Evolutionary conservation across 441 rosid genomes (phyloP).

Genomic region (Bocquillonia castaneifolia): DNA sequence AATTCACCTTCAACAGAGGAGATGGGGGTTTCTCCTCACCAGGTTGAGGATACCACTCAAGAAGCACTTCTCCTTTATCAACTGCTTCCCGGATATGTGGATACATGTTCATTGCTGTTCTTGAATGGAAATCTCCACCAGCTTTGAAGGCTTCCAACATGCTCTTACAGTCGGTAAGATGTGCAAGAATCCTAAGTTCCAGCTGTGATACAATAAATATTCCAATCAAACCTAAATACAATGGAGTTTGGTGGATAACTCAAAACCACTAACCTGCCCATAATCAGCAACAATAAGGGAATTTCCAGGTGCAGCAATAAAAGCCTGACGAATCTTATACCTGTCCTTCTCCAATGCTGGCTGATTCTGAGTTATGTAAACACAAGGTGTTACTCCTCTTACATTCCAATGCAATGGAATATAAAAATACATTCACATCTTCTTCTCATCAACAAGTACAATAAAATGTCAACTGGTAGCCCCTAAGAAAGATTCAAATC

Average conservation of each 20-base stretch:
- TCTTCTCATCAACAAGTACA: background rate
- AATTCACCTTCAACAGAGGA: constrained; percentile 78
- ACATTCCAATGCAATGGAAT: constrained; percentile 3
- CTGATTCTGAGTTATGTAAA: constrained; percentile 57
- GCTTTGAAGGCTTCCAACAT: constrained; percentile 96
- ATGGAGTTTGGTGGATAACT: constrained; percentile 5
- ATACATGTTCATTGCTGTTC: constrained; percentile 99
- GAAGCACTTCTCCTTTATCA: constrained; percentile 67
- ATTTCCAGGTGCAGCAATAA: constrained; percentile 86
- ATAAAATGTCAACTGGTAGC: background rate
- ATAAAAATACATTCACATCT: constrained; percentile 1
- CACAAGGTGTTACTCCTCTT: constrained; percentile 14
- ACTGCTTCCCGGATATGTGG: constrained; percentile 78
- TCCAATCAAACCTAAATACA: constrained; percentile 31
- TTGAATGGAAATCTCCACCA: constrained; percentile 97
- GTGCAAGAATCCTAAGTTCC: constrained; percentile 98
- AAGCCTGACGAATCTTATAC: constrained; percentile 95
- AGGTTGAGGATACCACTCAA: constrained; percentile 92
- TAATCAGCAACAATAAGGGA: constrained; percentile 96
- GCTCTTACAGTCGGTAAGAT: constrained; percentile 86
- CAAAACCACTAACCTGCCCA: constrained; percentile 69
- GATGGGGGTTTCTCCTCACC: constrained; percentile 93
- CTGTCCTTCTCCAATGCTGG: constrained; percentile 99
- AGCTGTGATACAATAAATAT: constrained; percentile 48
- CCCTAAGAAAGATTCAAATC: background rate